Percentiles rank a stretch among this genome's conserved stretches.
phyloP scores from a whole-genome alignment of 2,329 filamentous ascomycete species.

The Botryotinia convoluta region DNA sequence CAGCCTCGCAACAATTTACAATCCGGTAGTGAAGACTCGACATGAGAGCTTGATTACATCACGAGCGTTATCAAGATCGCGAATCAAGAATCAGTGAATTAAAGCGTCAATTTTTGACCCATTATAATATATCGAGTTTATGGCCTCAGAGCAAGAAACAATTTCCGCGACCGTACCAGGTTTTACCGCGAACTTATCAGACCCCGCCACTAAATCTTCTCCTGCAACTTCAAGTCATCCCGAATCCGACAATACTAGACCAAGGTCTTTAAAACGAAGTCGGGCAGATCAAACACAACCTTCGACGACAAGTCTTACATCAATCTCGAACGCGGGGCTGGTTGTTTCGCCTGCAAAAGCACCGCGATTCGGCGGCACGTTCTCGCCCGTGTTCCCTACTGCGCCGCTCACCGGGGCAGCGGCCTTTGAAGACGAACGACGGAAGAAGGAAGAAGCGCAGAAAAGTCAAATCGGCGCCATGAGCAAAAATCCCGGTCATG shows the following conservation, averaged over 20 bases:
- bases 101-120: not conserved
- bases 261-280: conserved; percentile 36
- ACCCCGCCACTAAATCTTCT: conserved; percentile 26
- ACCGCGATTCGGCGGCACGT: conserved; percentile 35
- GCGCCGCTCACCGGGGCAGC: conserved; percentile 52
- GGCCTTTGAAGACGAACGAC: conserved; percentile 53
- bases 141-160: conserved; percentile 36
- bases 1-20: conserved; percentile 21
- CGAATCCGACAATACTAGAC: conserved; percentile 28
- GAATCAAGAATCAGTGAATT: conserved; percentile 5
- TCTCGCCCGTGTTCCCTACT: conserved; percentile 39
- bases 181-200: conserved; percentile 30
- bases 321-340: conserved; percentile 34
- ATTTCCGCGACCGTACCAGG: conserved; percentile 29
- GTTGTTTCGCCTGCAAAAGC: conserved; percentile 37
- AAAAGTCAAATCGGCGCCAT: conserved; percentile 41
- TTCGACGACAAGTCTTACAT: conserved; percentile 27
- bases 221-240: conserved; percentile 22
- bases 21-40: conserved; percentile 27
- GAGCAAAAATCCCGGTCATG: conserved; percentile 55
- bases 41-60: conserved; percentile 28
- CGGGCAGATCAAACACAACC: conserved; percentile 32
- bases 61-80: conserved; percentile 25
- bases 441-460: conserved; percentile 47
- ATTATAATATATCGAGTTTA: conserved; percentile 24